Evolutionary conservation across 257 asterid species (phyloP).

Genomic region (Solanum ahanhuiri): DNA sequence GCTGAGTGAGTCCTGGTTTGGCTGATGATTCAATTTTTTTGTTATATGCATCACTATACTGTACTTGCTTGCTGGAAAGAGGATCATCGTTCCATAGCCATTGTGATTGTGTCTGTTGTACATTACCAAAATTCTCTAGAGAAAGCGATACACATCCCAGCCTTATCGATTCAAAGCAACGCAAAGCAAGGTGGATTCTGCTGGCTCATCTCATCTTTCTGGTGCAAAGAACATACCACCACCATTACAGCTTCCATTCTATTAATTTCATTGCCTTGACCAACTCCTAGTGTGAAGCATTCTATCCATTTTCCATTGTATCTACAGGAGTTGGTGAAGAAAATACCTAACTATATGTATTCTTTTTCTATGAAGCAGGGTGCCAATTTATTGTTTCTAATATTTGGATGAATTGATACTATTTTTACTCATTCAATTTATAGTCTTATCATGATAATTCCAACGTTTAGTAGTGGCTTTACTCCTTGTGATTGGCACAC

Average conservation of each 20-base stretch:
- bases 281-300: slow-evolving; percentile 24
- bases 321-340: slow-evolving; percentile 9
- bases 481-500: neutral
- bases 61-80: neutral
- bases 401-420: neutral
- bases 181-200: slow-evolving; percentile 27
- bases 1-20: slow-evolving; percentile 2
- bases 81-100: neutral
- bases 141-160: neutral
- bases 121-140: slow-evolving; percentile 12
- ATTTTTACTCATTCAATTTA: neutral
- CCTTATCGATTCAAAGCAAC: neutral
- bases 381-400: slow-evolving; percentile 12
- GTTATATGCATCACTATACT: neutral
- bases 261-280: slow-evolving; percentile 28
- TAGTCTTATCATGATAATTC: neutral
- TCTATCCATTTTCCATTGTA: slow-evolving; percentile 22
- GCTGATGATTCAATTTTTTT: slow-evolving; percentile 13
- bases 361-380: slow-evolving; percentile 4
- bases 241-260: slow-evolving; percentile 10
- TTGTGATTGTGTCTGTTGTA: slow-evolving; percentile 4
- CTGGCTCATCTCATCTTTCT: slow-evolving; percentile 16
- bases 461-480: neutral
- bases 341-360: slow-evolving; percentile 5
- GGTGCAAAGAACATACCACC: slow-evolving; percentile 19